Evolutionary conservation across 768 basidiomycete species (phyloP).

Genomic region (Lactarius sp.): DNA sequence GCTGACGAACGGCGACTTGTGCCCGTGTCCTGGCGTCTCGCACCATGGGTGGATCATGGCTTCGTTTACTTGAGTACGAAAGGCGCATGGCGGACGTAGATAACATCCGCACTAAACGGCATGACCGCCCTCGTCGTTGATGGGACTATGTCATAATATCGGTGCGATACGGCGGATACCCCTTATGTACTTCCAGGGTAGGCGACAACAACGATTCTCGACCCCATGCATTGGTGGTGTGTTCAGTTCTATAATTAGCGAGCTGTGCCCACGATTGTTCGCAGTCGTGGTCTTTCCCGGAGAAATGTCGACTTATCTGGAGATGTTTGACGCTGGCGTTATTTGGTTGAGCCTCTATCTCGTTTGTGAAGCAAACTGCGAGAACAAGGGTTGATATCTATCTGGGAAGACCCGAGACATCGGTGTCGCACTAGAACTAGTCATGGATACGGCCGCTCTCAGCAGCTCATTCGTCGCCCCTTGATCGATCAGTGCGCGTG

Average conservation of each 20-base stretch:
- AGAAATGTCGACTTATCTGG: background rate
- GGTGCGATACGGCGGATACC: background rate
- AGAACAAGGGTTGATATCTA: background rate
- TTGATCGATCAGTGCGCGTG: slow-evolving; percentile 9
- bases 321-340: background rate
- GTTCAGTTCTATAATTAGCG: background rate
- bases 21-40: background rate
- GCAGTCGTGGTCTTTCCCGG: background rate
- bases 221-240: background rate
- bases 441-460: background rate
- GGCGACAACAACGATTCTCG: background rate
- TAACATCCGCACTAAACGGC: background rate
- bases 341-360: background rate
- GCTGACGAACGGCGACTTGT: background rate
- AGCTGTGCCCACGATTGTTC: background rate
- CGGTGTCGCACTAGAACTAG: background rate
- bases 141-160: background rate
- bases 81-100: background rate
- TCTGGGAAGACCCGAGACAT: background rate
- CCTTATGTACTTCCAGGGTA: background rate
- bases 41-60: background rate
- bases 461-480: background rate
- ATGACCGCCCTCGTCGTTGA: background rate
- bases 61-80: background rate
- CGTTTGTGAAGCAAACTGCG: slow-evolving; percentile 6